Evolutionary conservation across 768 basidiomycete genomes (phyloP).

Genomic region (Boletus patriciae): DNA sequence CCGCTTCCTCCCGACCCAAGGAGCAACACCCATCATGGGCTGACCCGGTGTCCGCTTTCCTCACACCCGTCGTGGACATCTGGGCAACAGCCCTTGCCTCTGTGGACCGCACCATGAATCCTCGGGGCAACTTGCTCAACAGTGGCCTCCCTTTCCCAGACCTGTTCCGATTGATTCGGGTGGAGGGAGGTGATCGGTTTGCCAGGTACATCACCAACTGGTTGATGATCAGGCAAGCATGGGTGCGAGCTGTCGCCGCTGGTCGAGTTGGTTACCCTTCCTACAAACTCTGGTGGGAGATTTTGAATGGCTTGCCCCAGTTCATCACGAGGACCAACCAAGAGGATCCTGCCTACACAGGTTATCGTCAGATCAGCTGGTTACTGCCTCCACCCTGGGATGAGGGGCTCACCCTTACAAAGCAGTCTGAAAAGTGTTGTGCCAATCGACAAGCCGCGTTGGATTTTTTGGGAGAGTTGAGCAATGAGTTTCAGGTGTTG

Average conservation of each 20-base stretch:
- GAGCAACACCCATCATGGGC: neutral
- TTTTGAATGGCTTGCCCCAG: neutral
- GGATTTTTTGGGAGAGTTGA: neutral
- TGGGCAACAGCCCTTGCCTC: neutral
- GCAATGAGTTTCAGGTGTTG: neutral
- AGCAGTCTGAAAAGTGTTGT: neutral
- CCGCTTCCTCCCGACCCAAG: rapidly evolving
- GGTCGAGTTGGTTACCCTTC: neutral
- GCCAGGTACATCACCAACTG: neutral
- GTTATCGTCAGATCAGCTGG: neutral
- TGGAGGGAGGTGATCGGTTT: neutral
- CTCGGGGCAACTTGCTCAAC: neutral
- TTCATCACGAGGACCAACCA: neutral
- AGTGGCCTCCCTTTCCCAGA: neutral
- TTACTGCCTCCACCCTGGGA: neutral
- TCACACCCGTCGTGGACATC: neutral
- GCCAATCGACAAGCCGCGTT: neutral
- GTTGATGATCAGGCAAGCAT: neutral
- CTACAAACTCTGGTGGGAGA: neutral
- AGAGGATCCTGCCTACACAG: neutral
- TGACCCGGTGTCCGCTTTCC: neutral
- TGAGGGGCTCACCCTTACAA: no score
- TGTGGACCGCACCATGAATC: neutral
- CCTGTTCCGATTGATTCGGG: neutral
- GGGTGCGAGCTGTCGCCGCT: neutral